Evolutionary conservation across 164 flowering plant species (phyloP), one percentile per base, ranked within the genome.

Genomic region (Cinnamomum chago): DNA sequence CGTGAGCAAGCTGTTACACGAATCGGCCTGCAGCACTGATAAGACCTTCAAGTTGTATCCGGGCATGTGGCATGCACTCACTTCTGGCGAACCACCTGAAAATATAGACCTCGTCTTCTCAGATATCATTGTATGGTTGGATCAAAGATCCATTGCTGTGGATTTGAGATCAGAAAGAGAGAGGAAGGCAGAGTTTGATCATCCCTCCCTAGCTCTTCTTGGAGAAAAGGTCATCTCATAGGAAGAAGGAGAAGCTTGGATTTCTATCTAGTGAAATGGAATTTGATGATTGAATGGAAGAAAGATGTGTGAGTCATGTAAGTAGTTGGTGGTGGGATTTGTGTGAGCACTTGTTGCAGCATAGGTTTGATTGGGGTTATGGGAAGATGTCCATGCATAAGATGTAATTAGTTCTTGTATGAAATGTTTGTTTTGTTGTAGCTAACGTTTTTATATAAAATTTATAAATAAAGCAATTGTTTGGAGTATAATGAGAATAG

Each of bases 21-120:
- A 90, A 3, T 50, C 79, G 2, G 96, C 98, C 1, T 68, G 86
- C 2, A 86, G 93, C 79, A 1, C 75, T 0, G 98, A 95, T 85
- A 95, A 95, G 88, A 87, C 86, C 5, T 72, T 93, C 51, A 93
- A 90, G 82, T 18, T 88, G 71, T 93, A 95, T 64, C 87, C 86
- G 0, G 93, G 84, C 9, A 90, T 92, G 97, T 95, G 97, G 92
- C 99, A 95, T 52, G 87, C 93, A 2, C 76, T 95, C 28, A 85
- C 88, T 0, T 88, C 88, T 4, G 99, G 99, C 3, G 99, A 95
- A 77, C 75, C 87, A 0, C 68, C 72, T 0, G 88, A 90, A 58
- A 90, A 89, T 76, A 83, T 81, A 0, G 79, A 88, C 23, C 79
- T 76, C 6, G 90, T 95, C 58, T 93, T 92, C 71, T n/a, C 67